Evolutionary conservation across 208 protist species (phyloP).

Genomic region (Leishmania turanica): DNA sequence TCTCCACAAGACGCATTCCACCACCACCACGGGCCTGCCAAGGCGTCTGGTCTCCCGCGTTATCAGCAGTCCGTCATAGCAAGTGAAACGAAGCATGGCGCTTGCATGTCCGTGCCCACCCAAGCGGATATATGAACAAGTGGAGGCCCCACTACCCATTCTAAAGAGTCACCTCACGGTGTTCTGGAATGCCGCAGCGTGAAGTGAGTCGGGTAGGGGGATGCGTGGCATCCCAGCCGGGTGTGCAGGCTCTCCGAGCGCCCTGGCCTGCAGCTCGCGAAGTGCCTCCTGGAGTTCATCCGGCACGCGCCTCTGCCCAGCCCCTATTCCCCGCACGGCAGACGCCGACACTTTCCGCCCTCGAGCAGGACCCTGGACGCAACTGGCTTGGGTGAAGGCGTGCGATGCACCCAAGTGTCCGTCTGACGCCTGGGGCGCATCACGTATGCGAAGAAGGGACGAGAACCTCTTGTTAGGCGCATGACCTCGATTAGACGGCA

Average conservation of each 20-base stretch:
- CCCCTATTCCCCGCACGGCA: neutral
- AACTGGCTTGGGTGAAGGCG: neutral
- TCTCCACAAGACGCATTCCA: no score
- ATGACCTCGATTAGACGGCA: neutral
- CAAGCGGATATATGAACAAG: no score
- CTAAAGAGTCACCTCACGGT: neutral
- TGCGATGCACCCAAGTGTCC: neutral
- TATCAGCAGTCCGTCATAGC: no score
- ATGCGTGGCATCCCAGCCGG: neutral
- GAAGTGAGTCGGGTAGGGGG: neutral
- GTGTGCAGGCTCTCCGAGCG: neutral
- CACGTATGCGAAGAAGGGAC: neutral
- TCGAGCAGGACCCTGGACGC: neutral
- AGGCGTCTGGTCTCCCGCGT: no score
- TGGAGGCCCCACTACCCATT: no score
- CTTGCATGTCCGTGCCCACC: no score
- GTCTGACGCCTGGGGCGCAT: neutral
- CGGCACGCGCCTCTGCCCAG: neutral
- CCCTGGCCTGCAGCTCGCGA: neutral
- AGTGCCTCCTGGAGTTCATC: neutral
- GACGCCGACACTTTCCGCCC: neutral
- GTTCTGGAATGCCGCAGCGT: neutral
- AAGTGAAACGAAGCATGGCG: no score
- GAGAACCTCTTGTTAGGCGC: neutral
- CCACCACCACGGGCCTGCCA: no score